Base-by-base conservation (phyloP, 148 eudicot species). In the Limonium bicolor region DNA sequence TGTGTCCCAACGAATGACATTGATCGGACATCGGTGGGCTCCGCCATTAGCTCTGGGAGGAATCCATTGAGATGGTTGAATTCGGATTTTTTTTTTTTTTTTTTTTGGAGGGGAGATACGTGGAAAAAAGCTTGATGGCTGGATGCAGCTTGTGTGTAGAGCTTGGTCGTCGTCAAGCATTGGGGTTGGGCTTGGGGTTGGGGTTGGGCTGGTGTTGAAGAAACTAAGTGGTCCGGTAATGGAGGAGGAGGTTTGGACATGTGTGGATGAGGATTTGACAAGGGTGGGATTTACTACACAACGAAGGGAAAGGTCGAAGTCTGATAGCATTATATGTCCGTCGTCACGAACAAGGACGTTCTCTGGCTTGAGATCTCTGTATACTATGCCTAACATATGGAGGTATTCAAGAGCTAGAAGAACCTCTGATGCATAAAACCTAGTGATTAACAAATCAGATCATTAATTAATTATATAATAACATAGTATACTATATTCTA, bases 1-100 rank as follows among this genome's bases (percentile, higher is more conserved):
- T 48, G 52, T 19, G 52, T 48, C 16, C 52, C 52, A 27, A 48
- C 52, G 9, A 48, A 48, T 2, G 52, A 48, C 52, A 48, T 48
- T 16, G 52, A 48, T 27, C 32, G 30, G 24, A 48, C 52, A 18
- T 48, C 33, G 4, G 52, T 6, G 10, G 52, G 52, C 37, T 48
- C 52, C 3, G 52, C 52, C 52, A 48, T 48, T 4, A 48, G 52
- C 37, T 48, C 52, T 5, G 52, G 51, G 39, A 48, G 52, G 10
- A 38, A 32, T 16, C 52, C 52, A 5, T 48, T 48, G 10, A 48
- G 33, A 11, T 30, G 24, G 17, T 38, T 38, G 2, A 48, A 48
- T 26, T 48, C 52, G 10, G 52, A 48, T n/a, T 48, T 48, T 30
- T 12, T 48, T 48, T 3, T 38, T 36, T 36, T 48, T 48, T 10